These are phyloP conservation scores for Lactarius trivialis DNA, from an alignment of 768 basidiomycete genomes.

Conservation along the genomic window DNA sequence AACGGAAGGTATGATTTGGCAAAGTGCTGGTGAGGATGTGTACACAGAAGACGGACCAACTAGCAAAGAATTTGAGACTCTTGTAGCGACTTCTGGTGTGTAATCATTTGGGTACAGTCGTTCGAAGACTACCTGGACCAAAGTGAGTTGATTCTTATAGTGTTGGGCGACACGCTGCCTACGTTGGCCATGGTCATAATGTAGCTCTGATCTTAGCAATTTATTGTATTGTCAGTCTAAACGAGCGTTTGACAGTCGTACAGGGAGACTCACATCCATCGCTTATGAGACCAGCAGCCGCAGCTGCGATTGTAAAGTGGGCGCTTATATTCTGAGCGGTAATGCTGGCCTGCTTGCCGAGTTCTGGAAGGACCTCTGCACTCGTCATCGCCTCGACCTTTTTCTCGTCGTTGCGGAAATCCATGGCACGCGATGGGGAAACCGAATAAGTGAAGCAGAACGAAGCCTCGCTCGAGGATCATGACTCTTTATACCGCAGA, in stretches of 20 bases:
- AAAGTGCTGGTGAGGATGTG: not conserved
- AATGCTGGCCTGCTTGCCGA: not conserved
- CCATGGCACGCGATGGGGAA: slow-evolving; percentile 1
- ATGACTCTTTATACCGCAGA: slow-evolving; percentile 1
- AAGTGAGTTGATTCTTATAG: slow-evolving; percentile 15
- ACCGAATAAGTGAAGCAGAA: not conserved
- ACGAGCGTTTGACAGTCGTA: not conserved
- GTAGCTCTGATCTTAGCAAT: slow-evolving; percentile 52
- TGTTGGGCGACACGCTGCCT: slow-evolving; percentile 13
- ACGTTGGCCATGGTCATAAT: slow-evolving; percentile 66
- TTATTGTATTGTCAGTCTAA: slow-evolving; percentile 3
- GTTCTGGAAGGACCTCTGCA: slow-evolving; percentile 4
- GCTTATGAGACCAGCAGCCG: slow-evolving; percentile 61
- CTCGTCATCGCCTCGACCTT: not conserved
- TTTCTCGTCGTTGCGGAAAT: not conserved
- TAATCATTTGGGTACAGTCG: slow-evolving; percentile 55
- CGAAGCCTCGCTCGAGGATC: not conserved
- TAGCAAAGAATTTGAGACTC: slow-evolving; percentile 63
- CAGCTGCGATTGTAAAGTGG: slow-evolving; percentile 56
- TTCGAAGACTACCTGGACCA: slow-evolving; percentile 53
- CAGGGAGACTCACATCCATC: slow-evolving; percentile 44
- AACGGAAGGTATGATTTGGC: slow-evolving; percentile 6
- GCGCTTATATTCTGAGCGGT: slow-evolving; percentile 42
- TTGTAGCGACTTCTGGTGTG: slow-evolving; percentile 54
- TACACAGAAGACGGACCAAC: slow-evolving; percentile 41